These are phyloP conservation scores for Dysphania ambrosioides DNA, from an alignment of 148 eudicot species.

Conservation along the genomic window DNA sequence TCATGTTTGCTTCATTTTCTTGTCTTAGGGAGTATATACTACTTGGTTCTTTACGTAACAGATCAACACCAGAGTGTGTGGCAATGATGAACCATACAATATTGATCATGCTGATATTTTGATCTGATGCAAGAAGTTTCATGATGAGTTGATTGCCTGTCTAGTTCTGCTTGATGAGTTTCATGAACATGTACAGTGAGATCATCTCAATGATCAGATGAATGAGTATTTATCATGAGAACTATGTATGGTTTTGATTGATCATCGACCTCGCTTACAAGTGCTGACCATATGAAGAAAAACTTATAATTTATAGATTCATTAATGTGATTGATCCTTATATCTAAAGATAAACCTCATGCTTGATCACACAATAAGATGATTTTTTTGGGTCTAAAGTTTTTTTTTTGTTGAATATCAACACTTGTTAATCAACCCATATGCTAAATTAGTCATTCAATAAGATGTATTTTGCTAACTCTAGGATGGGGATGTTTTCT, in stretches of 20 bases:
- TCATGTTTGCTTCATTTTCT: neutral
- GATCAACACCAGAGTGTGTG: neutral
- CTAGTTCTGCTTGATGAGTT: neutral
- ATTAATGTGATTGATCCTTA: neutral
- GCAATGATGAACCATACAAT: neutral
- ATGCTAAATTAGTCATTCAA: too few relatives aligned
- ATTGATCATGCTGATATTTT: neutral
- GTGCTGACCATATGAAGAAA: neutral
- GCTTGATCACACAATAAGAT: neutral
- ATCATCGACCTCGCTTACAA: neutral
- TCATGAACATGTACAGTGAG: neutral
- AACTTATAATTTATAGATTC: neutral
- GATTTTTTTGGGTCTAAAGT: neutral
- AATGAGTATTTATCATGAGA: neutral
- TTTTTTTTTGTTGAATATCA: too few relatives aligned
- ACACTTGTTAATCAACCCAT: too few relatives aligned
- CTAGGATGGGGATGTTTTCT: too few relatives aligned
- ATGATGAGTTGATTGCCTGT: neutral
- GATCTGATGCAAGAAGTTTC: neutral
- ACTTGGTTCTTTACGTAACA: neutral
- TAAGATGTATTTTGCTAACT: too few relatives aligned
- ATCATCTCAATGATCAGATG: neutral
- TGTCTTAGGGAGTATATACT: too few relatives aligned
- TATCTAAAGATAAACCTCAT: neutral
- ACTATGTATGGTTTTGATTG: neutral